Conservation (phyloP, 345 rosid species). For the Citrus trifoliata region DNA sequence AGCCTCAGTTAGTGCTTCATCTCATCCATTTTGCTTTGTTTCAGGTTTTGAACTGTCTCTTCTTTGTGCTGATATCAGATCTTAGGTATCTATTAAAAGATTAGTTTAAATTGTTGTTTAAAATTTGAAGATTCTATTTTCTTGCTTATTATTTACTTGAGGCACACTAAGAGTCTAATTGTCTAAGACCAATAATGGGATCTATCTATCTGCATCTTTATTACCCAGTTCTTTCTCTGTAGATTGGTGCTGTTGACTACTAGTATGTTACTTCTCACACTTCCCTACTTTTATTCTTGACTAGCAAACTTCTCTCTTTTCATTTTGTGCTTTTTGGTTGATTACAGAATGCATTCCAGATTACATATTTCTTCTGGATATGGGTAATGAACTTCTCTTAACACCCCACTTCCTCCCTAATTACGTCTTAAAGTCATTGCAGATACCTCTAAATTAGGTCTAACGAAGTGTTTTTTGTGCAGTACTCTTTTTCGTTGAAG, state of each 20-base stretch:
- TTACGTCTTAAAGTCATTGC: neutral
- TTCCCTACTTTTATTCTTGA: neutral
- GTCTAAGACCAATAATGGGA: neutral
- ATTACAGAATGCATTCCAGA: constrained; percentile 95
- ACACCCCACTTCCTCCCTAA: neutral
- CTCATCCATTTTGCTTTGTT: constrained; percentile 90
- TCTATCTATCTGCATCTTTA: neutral
- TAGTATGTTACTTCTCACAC: neutral
- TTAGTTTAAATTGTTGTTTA: neutral
- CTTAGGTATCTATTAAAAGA: neutral
- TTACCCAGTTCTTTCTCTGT: neutral
- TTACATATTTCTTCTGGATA: constrained; percentile 94
- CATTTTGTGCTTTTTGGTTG: neutral
- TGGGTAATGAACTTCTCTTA: constrained; percentile 51
- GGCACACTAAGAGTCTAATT: neutral
- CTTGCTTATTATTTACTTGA: neutral
- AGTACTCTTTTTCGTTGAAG: constrained; percentile 66
- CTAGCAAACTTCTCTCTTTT: neutral
- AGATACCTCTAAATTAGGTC: neutral
- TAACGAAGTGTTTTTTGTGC: constrained; percentile 17
- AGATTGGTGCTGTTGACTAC: neutral
- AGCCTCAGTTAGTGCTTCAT: constrained; percentile 72
- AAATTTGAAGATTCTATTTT: neutral
- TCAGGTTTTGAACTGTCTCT: constrained; percentile 48
- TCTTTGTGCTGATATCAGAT: neutral